These are phyloP conservation scores for Gossypium gossypioides DNA, from an alignment of 441 rosid genomes.

Conservation along the genomic window DNA sequence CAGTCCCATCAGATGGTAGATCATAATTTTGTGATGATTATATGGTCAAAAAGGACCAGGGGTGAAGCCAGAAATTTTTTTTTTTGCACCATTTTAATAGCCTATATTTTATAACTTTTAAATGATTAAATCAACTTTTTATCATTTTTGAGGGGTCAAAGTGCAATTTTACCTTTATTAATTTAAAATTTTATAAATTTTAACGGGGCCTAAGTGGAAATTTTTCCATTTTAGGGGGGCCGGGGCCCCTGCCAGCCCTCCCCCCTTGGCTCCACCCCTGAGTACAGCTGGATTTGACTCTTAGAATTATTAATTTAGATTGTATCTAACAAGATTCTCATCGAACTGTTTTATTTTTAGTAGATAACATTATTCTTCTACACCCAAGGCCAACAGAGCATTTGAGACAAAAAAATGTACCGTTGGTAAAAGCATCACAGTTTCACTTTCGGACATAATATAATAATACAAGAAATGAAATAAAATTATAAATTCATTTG, in stretches of 20 bases:
- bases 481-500: not conserved
- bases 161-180: too few species aligned
- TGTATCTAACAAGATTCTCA: not conserved
- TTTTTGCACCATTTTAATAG: too few species aligned
- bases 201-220: too few species aligned
- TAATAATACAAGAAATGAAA: not conserved
- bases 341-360: not conserved
- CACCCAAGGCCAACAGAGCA: not conserved
- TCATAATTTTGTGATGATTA: not conserved
- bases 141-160: too few species aligned
- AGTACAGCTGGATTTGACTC: not conserved
- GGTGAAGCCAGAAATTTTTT: too few species aligned
- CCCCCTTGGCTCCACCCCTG: not conserved
- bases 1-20: not conserved
- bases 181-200: too few species aligned
- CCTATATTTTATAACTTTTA: too few species aligned
- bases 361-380: not conserved
- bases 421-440: not conserved
- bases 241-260: too few species aligned
- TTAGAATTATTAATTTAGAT: not conserved
- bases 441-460: not conserved
- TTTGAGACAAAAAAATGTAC: not conserved
- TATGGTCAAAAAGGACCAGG: not conserved
- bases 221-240: too few species aligned
- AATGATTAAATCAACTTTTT: too few species aligned